Evolutionary conservation across 2,329 filamentous ascomycete genomes (phyloP).

Genomic region (Tolypocladium tropicale): DNA sequence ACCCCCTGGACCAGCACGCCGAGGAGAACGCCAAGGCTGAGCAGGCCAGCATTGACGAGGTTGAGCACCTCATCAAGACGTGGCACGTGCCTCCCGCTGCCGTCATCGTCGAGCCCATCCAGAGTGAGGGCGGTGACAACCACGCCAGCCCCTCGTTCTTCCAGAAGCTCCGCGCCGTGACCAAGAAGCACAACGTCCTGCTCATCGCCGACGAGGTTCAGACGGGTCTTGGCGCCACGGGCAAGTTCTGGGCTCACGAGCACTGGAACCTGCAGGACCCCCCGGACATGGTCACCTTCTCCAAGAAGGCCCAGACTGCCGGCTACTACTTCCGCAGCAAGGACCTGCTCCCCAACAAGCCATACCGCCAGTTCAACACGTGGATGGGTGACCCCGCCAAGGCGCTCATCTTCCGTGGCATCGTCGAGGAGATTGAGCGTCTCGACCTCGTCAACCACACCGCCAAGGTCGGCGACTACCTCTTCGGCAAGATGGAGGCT

Average conservation of each 20-base stretch:
- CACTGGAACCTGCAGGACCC: constrained; percentile 77
- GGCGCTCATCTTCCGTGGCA: constrained; percentile 75
- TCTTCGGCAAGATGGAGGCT: constrained; percentile 58
- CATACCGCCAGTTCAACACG: constrained; percentile 94
- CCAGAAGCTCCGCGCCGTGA: constrained; percentile 69
- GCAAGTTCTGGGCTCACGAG: constrained; percentile 94
- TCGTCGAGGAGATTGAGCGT: constrained; percentile 70
- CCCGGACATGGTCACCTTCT: constrained; percentile 91
- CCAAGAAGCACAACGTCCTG: constrained; percentile 65
- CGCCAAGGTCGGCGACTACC: constrained; percentile 66
- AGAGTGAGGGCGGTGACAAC: constrained; percentile 92
- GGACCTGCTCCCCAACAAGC: constrained; percentile 76
- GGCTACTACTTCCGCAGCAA: constrained; percentile 85
- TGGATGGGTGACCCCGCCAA: constrained; percentile 92
- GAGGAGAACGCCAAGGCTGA: constrained; percentile 78
- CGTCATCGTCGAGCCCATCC: constrained; percentile 79
- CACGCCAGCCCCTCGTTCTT: constrained; percentile 85
- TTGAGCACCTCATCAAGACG: constrained; percentile 69
- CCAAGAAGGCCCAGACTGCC: constrained; percentile 89
- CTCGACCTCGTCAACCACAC: constrained; percentile 73
- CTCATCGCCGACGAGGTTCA: constrained; percentile 93
- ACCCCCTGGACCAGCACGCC: constrained; percentile 70
- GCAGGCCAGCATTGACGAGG: constrained; percentile 69
- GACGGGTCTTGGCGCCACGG: constrained; percentile 84
- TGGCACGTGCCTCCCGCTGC: constrained; percentile 74